phyloP scores from a whole-genome alignment of 441 rosid genomes.

The Codiaeum variegatum region DNA sequence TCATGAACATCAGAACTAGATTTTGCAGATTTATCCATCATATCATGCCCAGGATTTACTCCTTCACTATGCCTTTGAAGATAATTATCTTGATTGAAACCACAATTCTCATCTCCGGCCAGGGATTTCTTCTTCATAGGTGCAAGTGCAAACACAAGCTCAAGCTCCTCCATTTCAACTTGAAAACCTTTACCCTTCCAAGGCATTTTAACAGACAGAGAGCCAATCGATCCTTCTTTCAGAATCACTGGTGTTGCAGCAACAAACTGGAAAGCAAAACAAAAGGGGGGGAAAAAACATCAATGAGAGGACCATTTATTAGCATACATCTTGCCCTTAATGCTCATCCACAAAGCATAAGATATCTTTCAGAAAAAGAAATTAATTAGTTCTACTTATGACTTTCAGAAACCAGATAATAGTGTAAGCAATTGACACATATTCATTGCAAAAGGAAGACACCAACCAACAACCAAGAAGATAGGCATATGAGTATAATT shows the following conservation, averaged over 20 bases:
- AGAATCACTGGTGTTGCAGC: constrained; percentile 53
- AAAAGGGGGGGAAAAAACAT: constrained; percentile 6
- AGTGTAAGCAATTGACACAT: neutral
- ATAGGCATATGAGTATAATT: neutral
- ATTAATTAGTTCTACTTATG: neutral
- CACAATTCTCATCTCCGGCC: constrained; percentile 31
- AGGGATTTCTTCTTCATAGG: constrained; percentile 34
- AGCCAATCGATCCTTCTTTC: constrained; percentile 96
- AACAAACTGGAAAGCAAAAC: constrained; percentile 54
- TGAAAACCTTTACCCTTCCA: constrained; percentile 79
- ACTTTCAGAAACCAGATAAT: neutral
- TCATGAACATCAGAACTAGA: constrained; percentile 78
- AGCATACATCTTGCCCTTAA: neutral
- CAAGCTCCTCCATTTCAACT: constrained; percentile 91
- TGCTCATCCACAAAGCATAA: neutral
- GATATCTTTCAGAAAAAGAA: neutral
- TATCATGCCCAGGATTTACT: constrained; percentile 40
- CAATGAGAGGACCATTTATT: neutral
- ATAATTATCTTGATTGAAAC: constrained; percentile 34
- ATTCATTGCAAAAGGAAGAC: neutral
- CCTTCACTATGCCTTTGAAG: constrained; percentile 26
- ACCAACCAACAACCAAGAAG: neutral
- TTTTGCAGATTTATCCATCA: constrained; percentile 33
- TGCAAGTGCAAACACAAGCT: constrained; percentile 72
- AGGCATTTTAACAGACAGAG: constrained; percentile 77